Percentiles rank a stretch among this genome's conserved stretches.
phyloP scores from a whole-genome alignment of 768 basidiomycete species.

The Hygrocybe coccinea region DNA sequence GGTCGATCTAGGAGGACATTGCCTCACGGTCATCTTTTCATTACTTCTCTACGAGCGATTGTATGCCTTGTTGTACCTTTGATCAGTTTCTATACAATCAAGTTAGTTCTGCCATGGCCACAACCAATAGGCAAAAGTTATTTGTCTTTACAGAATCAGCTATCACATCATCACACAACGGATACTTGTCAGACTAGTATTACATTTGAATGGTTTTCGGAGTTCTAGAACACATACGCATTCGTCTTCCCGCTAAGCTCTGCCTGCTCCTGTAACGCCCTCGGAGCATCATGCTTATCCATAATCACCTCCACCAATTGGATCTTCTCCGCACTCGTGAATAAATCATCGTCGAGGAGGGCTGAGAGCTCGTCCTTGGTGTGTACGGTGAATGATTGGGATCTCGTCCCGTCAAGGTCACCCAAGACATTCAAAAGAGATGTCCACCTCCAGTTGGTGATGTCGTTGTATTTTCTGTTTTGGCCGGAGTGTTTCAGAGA shows the following conservation, averaged over 20 bases:
- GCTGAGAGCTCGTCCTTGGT: constrained; percentile 62
- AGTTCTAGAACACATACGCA: constrained; percentile 28
- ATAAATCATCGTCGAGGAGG: constrained; percentile 59
- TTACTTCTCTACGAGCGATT: no score
- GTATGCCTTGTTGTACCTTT: no score
- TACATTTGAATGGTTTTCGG: not conserved
- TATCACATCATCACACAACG: no score
- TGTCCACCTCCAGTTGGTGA: constrained; percentile 75
- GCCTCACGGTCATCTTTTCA: no score
- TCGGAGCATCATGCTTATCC: constrained; percentile 67
- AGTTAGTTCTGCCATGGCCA: no score
- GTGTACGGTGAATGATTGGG: constrained; percentile 60
- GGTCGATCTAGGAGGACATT: no score
- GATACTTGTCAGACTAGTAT: no score
- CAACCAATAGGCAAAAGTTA: no score
- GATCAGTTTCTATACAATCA: no score
- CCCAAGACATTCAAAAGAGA: constrained; percentile 57
- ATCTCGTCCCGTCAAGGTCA: constrained; percentile 44
- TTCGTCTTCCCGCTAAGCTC: constrained; percentile 52
- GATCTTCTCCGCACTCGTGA: constrained; percentile 59
- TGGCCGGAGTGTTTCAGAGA: not conserved
- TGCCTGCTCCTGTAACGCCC: constrained; percentile 51
- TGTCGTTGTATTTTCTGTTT: constrained; percentile 80
- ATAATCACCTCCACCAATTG: constrained; percentile 81
- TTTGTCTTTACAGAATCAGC: no score